These are phyloP conservation scores for Trichoderma endophyticum DNA, from an alignment of 2,329 filamentous ascomycete genomes.

Conservation along the genomic window DNA sequence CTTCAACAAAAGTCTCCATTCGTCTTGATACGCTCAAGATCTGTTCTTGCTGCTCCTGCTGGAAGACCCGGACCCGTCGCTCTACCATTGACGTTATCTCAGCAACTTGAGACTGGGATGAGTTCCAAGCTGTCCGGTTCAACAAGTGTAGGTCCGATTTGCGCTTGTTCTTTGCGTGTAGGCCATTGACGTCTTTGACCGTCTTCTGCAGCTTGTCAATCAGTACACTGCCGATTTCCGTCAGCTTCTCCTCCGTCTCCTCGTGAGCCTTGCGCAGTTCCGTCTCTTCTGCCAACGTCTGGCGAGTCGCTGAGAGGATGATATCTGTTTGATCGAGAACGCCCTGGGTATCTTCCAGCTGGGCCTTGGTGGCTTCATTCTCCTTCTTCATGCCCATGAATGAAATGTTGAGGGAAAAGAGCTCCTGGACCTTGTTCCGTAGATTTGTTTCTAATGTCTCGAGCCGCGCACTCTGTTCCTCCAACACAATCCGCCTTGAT, in stretches of 20 bases:
- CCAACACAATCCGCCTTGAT: slow-evolving; percentile 82
- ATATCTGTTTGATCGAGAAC: slow-evolving; percentile 85
- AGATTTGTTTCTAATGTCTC: slow-evolving; percentile 88
- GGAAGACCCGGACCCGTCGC: slow-evolving; percentile 68
- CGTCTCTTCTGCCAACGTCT: slow-evolving; percentile 75
- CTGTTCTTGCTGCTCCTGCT: slow-evolving; percentile 67
- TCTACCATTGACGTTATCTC: slow-evolving; percentile 78
- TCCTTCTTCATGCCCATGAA: slow-evolving; percentile 90
- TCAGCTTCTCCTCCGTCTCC: slow-evolving; percentile 75
- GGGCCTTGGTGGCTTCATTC: slow-evolving; percentile 69
- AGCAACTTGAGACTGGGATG: slow-evolving; percentile 70
- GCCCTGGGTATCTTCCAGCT: slow-evolving; percentile 75
- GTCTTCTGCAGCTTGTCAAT: slow-evolving; percentile 75
- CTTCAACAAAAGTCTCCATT: slow-evolving; percentile 73
- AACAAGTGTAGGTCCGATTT: slow-evolving; percentile 78
- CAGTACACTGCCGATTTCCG: slow-evolving; percentile 69
- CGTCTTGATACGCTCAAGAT: slow-evolving; percentile 64
- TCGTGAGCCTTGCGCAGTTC: slow-evolving; percentile 79
- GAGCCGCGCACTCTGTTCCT: slow-evolving; percentile 89
- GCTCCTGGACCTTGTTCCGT: slow-evolving; percentile 88
- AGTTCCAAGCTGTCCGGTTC: slow-evolving; percentile 76
- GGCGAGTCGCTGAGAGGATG: slow-evolving; percentile 72
- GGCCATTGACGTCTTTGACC: slow-evolving; percentile 72
- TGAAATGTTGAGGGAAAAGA: slow-evolving; percentile 79
- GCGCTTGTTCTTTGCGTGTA: slow-evolving; percentile 82